Evolutionary conservation across 306 rosid genomes (phyloP), one percentile per base, ranked within the genome.

Genomic region (Corylus avellana): DNA sequence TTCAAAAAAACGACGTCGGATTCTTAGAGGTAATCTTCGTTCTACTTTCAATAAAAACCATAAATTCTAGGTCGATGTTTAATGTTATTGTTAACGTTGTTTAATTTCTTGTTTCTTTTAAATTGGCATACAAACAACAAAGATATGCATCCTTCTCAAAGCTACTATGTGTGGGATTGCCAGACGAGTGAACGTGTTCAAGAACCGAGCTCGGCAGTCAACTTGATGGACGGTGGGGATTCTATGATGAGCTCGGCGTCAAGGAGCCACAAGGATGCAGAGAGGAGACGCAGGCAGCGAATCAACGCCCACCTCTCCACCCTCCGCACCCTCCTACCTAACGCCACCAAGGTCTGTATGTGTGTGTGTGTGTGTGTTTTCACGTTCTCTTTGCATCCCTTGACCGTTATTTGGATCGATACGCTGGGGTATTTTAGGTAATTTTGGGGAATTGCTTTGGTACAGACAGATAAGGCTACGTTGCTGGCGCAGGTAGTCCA

Each of bases 271-370:
- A 91, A 92, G 87, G 98, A 94, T 77, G 94, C 97, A 0, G 98
- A 94, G 86, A 92, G 97, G 83, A 87, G 93, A 74, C 97, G 98
- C 86, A 78, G 98, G 79, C 95, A 94, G 78, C 81, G 98, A 78
- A 94, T 92, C 93, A 94, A 94, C 81, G 74, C 90, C 72, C 98
- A 92, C 77, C 94, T 94, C 86, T 84, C 94, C 74, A 90, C 94
- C 59, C 87, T 94, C 6, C 97, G 98, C 16, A 73, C 97, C 58
- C 93, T 94, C 73, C 93, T 94, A 47, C 98, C 97, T 7, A 87
- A 80, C 80, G 44, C 92, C 77, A 75, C 89, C 63, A 91, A 88
- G 91, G 98, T 92, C 18, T 77, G 13, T 27, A 32, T 32, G 35
- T 32, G 35, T 32, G 35, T 32, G 35, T 29, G 32, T 29, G 2